A percentile compares a stretch with the other conserved stretches of the same genome.
phyloP scores from a whole-genome alignment of 805 yeast genomes.

The Jamesozyma spencerorum region DNA sequence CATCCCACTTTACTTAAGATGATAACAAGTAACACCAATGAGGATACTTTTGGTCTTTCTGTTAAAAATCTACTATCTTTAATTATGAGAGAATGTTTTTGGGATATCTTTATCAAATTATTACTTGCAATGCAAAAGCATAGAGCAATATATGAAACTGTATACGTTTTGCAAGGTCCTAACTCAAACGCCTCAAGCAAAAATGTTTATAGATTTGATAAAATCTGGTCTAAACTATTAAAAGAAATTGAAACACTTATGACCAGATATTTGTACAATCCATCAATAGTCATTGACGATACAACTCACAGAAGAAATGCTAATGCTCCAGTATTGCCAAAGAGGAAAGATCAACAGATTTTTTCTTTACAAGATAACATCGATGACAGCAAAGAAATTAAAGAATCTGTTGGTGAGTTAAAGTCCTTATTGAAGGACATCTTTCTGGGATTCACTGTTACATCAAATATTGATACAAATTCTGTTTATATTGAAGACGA shows the following conservation, averaged over 20 bases:
- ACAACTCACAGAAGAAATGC: constrained; percentile 3
- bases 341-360: constrained; percentile 10
- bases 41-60: constrained; percentile 29
- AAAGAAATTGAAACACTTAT: constrained; percentile 19
- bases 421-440: constrained; percentile 44
- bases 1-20: constrained; percentile 38
- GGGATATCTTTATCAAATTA: constrained; percentile 56
- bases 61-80: constrained; percentile 42
- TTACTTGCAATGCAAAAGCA: constrained; percentile 62
- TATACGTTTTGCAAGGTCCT: constrained; percentile 26
- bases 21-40: constrained; percentile 12
- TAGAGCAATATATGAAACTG: constrained; percentile 53
- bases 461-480: constrained; percentile 28
- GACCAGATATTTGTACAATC: constrained; percentile 17
- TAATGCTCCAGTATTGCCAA: constrained; percentile 9
- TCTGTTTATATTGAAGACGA: constrained; percentile 53
- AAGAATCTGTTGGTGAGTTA: constrained; percentile 34
- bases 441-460: constrained; percentile 57
- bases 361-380: constrained; percentile 24
- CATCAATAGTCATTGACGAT: constrained; percentile 6
- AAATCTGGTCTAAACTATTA: constrained; percentile 39
- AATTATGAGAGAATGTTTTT: constrained; percentile 60
- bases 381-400: constrained; percentile 14
- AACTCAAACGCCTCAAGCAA: constrained; percentile 15
- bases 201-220: constrained; percentile 28